phyloP scores from a whole-genome alignment of 345 rosid species.

The Euclidium syriacum region DNA sequence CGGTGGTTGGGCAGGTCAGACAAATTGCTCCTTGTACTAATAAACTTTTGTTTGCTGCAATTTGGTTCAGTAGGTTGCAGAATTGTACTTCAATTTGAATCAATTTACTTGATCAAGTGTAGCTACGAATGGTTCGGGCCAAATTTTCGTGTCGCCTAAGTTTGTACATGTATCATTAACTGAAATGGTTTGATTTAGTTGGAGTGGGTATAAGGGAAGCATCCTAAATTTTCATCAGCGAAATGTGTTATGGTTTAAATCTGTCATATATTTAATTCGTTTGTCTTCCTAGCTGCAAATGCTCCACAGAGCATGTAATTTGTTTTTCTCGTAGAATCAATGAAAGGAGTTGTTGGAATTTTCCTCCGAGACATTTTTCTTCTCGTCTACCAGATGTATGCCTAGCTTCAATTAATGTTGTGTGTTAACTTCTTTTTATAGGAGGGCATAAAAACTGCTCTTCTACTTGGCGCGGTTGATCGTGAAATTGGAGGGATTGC shows the following conservation, averaged over 20 bases:
- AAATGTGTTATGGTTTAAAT: too few relatives aligned
- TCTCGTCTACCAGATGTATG: too few relatives aligned
- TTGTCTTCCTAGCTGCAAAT: too few relatives aligned
- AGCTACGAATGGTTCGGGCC: background rate
- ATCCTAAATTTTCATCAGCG: background rate
- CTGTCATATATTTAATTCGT: too few relatives aligned
- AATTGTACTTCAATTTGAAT: background rate
- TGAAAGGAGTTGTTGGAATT: too few relatives aligned
- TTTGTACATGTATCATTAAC: too few relatives aligned
- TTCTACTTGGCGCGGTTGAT: slow-evolving; percentile 90
- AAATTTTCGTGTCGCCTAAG: too few relatives aligned
- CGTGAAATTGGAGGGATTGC: slow-evolving; percentile 94
- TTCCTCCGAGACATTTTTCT: too few relatives aligned
- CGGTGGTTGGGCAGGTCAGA: slow-evolving; percentile 87
- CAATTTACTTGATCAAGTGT: background rate
- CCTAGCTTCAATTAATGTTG: background rate
- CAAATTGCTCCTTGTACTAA: background rate
- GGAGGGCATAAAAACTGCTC: slow-evolving; percentile 96
- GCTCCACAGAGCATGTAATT: too few relatives aligned
- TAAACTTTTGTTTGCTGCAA: background rate
- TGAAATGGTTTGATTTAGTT: background rate
- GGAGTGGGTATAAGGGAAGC: background rate
- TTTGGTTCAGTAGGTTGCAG: background rate
- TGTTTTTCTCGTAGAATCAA: too few relatives aligned
- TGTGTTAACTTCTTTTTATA: slow-evolving; percentile 14